Evolutionary conservation across 441 rosid species (phyloP), one percentile per base, ranked within the genome.

Genomic region (Syzygium syzygioides): DNA sequence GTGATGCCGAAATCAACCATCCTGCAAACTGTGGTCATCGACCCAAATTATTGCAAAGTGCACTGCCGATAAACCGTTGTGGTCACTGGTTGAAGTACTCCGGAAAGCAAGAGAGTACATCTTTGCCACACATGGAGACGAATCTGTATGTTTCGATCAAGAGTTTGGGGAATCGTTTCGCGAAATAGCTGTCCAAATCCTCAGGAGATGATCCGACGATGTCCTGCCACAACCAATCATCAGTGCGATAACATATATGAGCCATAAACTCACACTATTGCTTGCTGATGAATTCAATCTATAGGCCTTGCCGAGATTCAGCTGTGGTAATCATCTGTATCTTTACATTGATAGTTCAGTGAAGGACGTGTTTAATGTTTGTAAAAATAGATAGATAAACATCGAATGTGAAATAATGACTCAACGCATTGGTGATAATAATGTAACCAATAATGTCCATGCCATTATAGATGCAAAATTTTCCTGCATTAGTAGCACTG

Each of bases 181-280:
- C 79, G 56, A 97, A 98, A 94, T 98, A 98, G 52, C 89, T 89
- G 66, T 98, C 95, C 48, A 92, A 98, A 15, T 99, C 99, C 91
- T 96, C 98, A 55, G 99, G 99, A 88, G 97, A 94, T 34, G 96
- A 87, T 89, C 99, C 99, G 1, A 97, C 92, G 48, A 96, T 96
- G 87, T 95, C 95, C 99, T 98, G 94, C 86, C 88, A 87, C 30
- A 86, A n/a, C 48, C 88, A 66, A 12, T 53, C 86, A 89, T 14
- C 76, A 84, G 55, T 37, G 57, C n/a, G 14, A 34, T 48, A 55
- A 55, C 28, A 18, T 41, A 55, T 28, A 26, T n/a, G 86, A 53
- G 59, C 23, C 85, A 87, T 30, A 55, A 4, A 30, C 30, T 20
- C 80, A 30, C 53, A 11, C 30, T 2, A 52, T 34, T 26, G 48